A percentile compares a stretch with the other conserved stretches of the same genome.
These are phyloP conservation scores for Lasiodiplodia sp. DNA, from an alignment of 2,329 filamentous ascomycete genomes.

Conservation along the genomic window DNA sequence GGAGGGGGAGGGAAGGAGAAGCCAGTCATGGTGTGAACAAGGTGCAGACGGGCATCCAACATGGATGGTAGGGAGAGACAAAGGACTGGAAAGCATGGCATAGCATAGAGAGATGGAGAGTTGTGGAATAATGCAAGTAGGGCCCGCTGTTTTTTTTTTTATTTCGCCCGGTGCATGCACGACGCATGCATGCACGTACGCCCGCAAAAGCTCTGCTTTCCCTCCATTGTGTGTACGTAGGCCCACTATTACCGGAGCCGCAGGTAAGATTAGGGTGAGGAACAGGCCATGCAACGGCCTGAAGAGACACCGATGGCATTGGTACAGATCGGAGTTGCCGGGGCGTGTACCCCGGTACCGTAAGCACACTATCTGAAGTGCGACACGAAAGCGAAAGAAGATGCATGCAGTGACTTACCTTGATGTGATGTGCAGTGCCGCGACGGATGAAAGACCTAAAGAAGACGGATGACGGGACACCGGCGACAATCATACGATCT, in stretches of 20 bases:
- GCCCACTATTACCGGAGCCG: background rate
- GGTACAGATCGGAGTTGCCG: background rate
- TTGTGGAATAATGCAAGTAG: background rate
- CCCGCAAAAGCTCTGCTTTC: background rate
- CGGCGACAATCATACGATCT: slow-evolving; percentile 14
- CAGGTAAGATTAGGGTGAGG: background rate
- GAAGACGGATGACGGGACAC: background rate
- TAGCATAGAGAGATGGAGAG: background rate
- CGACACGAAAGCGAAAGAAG: background rate
- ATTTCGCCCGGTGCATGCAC: background rate
- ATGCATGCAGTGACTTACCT: background rate
- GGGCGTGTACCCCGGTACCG: too few species aligned
- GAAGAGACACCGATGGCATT: background rate
- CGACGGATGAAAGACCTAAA: background rate
- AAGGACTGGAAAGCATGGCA: background rate
- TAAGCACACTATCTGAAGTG: background rate
- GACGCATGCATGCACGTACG: background rate
- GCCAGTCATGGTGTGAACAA: background rate
- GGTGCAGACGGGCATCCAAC: background rate
- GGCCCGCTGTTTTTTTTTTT: background rate
- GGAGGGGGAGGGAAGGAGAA: background rate
- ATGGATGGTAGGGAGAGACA: background rate
- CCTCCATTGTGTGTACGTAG: background rate
- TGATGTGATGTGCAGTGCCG: background rate
- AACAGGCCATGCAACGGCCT: background rate